Evolutionary conservation across 108 stramenopile species (phyloP), one percentile per base, ranked within the genome.

Genomic region (Skeletonema potamos): DNA sequence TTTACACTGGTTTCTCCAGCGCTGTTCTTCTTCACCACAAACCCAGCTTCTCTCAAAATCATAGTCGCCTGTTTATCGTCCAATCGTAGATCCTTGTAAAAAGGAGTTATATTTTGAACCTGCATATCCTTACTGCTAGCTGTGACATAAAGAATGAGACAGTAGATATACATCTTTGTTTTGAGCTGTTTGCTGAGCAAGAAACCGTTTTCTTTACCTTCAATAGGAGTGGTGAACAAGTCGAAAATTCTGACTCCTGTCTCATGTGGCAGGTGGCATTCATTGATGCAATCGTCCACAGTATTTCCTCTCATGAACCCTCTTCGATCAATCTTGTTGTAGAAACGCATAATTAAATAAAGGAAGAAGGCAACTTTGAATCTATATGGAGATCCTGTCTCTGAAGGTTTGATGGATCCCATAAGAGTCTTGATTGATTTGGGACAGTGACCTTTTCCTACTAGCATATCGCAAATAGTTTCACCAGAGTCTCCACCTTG

Each of bases 21-120:
- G 0, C 76, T 81, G 37, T 70, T 86, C 65, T 83, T 86, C 72
- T 71, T 73, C 33, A 88, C 80, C 4, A 70, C 82, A 67, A 85
- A 93, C 24, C 95, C 95, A 0, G 95, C 95, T 68, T 82, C 68
- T 60, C 88, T 81, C n/a, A 90, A 76, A 28, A 92, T 41, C 10
- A 69, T 58, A 6, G 34, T 62, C 17, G 88, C 90, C 33, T 84
- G 68, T 27, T 72, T 75, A 2, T 60, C 65, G 24, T 89, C 89
- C 72, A 89, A 51, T 68, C 85, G 79, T 51, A 93, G 46, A 46
- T 90, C 90, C 26, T 84, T 80, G 12, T 76, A 84, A 13, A 95
- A 66, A 34, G 71, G 72, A 54, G 81, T 77, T 2, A 92, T 63
- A 63, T 78, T 77, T 18, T 68, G 56, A 29, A 85, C 81, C 54